A percentile compares a stretch with the other conserved stretches of the same genome.
Conservation (phyloP, 2,329 filamentous ascomycete species). For the Diaporthe citriasiana region DNA sequence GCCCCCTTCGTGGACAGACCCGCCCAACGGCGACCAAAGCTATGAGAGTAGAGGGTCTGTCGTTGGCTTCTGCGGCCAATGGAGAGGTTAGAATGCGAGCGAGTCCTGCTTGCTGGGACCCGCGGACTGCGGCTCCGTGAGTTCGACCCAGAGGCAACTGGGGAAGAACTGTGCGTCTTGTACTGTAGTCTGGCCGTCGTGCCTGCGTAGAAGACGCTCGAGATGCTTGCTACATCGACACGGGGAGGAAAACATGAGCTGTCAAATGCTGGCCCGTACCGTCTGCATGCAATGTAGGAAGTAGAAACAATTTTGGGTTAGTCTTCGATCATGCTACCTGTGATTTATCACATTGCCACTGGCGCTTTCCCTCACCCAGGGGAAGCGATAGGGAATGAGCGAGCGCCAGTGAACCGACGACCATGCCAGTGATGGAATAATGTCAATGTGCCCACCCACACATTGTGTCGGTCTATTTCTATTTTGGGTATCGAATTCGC, state of each 20-base stretch:
- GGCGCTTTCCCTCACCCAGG: not conserved
- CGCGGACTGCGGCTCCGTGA: conserved; percentile 4
- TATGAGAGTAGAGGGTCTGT: conserved; percentile 5
- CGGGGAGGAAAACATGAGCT: not conserved
- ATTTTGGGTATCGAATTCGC: not conserved
- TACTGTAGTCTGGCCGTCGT: not conserved
- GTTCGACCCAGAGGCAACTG: not conserved
- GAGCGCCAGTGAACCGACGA: not conserved
- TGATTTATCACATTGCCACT: not conserved
- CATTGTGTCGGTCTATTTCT: not conserved
- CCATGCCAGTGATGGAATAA: not conserved
- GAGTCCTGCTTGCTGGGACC: not conserved
- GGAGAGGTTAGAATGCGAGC: not conserved
- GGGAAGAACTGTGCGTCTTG: not conserved
- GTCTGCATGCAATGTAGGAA: not conserved
- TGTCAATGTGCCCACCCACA: not conserved
- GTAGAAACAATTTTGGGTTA: not conserved
- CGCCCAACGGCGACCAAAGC: not conserved
- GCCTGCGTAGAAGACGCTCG: not conserved
- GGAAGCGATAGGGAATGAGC: not conserved
- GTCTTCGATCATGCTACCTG: not conserved
- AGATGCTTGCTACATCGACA: not conserved
- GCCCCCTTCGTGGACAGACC: conserved; percentile 2
- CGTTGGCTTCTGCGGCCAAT: not conserved
- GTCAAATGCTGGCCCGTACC: not conserved